Base-by-base conservation (phyloP, 169 alveolate genomes). In the Neospora caninum region DNA sequence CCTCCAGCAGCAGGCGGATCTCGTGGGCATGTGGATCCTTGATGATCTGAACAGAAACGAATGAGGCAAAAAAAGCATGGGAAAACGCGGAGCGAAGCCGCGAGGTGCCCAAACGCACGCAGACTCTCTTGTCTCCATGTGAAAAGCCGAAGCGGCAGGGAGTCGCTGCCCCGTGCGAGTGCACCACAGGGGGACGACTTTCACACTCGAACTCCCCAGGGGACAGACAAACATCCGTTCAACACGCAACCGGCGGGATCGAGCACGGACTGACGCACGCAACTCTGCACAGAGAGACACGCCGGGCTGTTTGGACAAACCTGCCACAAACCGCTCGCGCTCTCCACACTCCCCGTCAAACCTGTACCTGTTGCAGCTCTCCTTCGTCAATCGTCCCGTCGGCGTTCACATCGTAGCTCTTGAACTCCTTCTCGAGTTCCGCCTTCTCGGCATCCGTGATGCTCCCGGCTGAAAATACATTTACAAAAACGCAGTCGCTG, bases 21-120 rank as follows among this genome's bases (percentile, higher is more conserved):
- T 91, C 94, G 80, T 91, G 94, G 22, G 94, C 88, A 36, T 91
- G 94, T 58, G 94, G 94, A 39, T 91, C 94, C 54, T 73, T 64
- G 49, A 91, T 91, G 43, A 91, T 73, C 84, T 73, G 42, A 41
- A 64, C 4, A 64, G 58, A 4, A 49, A 13, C 4, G 13, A 49
- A 49, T 13, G 22, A 49, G 13, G 58, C 58, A 49, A 49, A 49
- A 49, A 49, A 49, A 7, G 58, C 58, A 49, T 13, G 4, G 58
- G 58, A 13, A 49, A 49, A 49, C 4, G 58, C n/a, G n/a, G n/a
- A n/a, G n/a, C n/a, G n/a, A n/a, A n/a, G n/a, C n/a, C n/a, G n/a
- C n/a, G n/a, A n/a, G n/a, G n/a, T n/a, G n/a, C n/a, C n/a, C n/a
- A n/a, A n/a, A n/a, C n/a, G n/a, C n/a, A n/a, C n/a, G n/a, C n/a